Evolutionary conservation across 495 filamentous ascomycete genomes (phyloP).

Genomic region (Penicillium robsamsonii): DNA sequence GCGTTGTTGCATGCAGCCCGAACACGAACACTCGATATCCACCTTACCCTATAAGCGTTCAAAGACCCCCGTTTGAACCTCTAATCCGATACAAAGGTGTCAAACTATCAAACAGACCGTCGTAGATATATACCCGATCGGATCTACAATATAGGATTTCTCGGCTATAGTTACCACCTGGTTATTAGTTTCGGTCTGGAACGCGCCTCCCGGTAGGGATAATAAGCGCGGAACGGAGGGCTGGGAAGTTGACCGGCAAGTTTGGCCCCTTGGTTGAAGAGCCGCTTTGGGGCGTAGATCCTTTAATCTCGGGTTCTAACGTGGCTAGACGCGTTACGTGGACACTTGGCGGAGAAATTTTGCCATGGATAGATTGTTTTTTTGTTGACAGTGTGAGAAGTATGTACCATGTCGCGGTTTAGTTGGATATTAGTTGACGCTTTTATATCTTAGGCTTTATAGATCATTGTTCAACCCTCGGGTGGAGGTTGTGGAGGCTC

Average conservation of each 20-base stretch:
- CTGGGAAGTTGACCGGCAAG: neutral
- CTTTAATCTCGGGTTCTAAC: slow-evolving; percentile 14
- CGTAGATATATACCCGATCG: neutral
- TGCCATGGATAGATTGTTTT: slow-evolving; percentile 1
- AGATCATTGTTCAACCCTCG: neutral
- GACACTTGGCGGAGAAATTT: slow-evolving; percentile 3
- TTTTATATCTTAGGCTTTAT: neutral
- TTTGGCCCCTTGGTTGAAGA: neutral
- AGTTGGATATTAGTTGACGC: neutral
- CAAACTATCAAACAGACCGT: neutral
- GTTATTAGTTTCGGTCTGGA: neutral
- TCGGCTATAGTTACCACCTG: neutral
- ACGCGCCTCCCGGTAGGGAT: neutral
- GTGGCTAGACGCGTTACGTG: neutral
- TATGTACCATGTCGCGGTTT: too few species aligned
- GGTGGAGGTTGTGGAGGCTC: neutral
- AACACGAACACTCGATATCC: slow-evolving; percentile 4
- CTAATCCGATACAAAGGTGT: neutral
- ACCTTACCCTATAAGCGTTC: neutral
- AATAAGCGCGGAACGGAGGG: slow-evolving; percentile 8
- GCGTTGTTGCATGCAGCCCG: neutral
- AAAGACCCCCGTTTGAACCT: neutral
- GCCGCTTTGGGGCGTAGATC: slow-evolving; percentile 7
- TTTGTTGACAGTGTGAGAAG: neutral
- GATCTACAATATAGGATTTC: neutral